Base-by-base conservation (phyloP, 768 basidiomycete species). In the Lepiota brunneoincarnata region DNA sequence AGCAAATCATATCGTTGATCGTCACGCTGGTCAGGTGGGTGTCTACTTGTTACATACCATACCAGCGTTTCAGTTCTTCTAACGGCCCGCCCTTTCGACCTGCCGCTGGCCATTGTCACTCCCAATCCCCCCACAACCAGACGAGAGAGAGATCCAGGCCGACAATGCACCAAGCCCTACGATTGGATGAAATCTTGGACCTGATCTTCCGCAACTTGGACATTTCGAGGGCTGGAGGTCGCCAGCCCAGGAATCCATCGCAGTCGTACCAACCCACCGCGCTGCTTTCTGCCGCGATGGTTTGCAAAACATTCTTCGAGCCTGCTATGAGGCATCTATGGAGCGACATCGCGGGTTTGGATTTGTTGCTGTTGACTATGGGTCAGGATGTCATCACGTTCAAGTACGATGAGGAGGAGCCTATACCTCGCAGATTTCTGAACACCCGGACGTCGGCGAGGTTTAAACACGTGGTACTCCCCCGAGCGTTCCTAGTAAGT, bases 241-340 rank as follows among this genome's bases (percentile, higher is more conserved):
- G 45, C 4, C 45, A 47, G 45, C 45, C 45, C 2, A n/a, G 45
- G 31, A 47, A 47, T 34, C 45, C 45, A 2, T 28, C 31, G 35
- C 45, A 47, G 24, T 18, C 45, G 6, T 47, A 31, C 35, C n/a
- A 47, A 14, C 15, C 17, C 21, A 47, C 28, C 4, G 20, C 45
- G 17, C 20, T 47, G 45, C 45, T 47, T 34, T 47, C 45, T 47
- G 28, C 45, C 4, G 45, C 45, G 31, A 18, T 47, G 45, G 18
- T 31, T 35, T 47, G 45, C 18, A 47, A 47, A 35, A 10, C 20
- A 6, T 31, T 47, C 6, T 36, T 47, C 11, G 45, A 47, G 31
- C 45, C 45, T 35, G 45, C 45, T 36, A 47, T 47, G 45, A 34
- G 45, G n/a, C 45, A 47, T 34, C 45, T 47, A 20, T 47, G 45